These are phyloP conservation scores for Nicotiana sylvestris DNA, from an alignment of 257 asterid genomes.

Conservation along the genomic window DNA sequence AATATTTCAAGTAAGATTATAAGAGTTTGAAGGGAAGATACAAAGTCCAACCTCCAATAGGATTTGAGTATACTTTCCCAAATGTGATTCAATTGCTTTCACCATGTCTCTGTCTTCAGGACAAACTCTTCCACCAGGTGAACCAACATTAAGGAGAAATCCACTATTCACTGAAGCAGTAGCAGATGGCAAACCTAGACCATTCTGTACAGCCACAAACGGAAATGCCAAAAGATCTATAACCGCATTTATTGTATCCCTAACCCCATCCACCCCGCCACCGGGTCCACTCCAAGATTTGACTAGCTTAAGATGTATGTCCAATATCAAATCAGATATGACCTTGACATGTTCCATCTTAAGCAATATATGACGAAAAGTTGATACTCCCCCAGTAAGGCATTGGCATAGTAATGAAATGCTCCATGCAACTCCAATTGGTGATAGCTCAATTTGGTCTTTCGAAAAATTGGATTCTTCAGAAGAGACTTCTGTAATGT, in stretches of 20 bases:
- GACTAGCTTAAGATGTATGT: constrained; percentile 71
- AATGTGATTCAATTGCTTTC: constrained; percentile 73
- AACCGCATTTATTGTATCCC: constrained; percentile 69
- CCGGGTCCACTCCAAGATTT: constrained; percentile 85
- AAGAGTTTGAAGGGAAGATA: not conserved
- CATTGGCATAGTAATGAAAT: constrained; percentile 86
- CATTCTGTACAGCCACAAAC: constrained; percentile 82
- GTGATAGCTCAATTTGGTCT: constrained; percentile 73
- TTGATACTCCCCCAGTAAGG: constrained; percentile 82
- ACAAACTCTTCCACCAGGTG: constrained; percentile 92
- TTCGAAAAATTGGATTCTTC: constrained; percentile 30
- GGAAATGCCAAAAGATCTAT: constrained; percentile 93
- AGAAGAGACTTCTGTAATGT: constrained; percentile 37
- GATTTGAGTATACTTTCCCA: constrained; percentile 82
- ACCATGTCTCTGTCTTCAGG: constrained; percentile 91
- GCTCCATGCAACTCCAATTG: constrained; percentile 85
- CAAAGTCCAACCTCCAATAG: constrained; percentile 70
- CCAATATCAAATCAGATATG: constrained; percentile 63
- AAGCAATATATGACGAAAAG: constrained; percentile 80
- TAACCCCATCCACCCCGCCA: constrained; percentile 81
- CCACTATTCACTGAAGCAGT: constrained; percentile 98
- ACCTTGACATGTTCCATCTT: constrained; percentile 65
- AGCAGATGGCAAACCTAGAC: constrained; percentile 74
- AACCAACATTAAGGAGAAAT: constrained; percentile 84
- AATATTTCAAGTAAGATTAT: not conserved